A percentile compares a stretch with the other conserved stretches of the same genome.
Evolutionary conservation across 2,329 filamentous ascomycete species (phyloP).

Genomic region (Fusarium sp.): DNA sequence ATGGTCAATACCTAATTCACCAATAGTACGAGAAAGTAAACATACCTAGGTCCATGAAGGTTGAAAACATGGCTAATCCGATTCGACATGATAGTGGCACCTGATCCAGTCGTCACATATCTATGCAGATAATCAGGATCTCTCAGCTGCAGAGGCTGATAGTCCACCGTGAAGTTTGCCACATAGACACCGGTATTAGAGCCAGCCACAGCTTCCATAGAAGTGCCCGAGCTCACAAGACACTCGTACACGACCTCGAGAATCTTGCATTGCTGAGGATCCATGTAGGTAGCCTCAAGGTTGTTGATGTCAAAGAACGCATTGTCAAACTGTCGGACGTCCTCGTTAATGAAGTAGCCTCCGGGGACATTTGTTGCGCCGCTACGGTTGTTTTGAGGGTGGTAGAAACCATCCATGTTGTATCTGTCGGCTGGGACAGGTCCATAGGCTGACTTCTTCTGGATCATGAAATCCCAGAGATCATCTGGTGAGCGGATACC

Average conservation of each 20-base stretch:
- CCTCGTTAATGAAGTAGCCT: neutral
- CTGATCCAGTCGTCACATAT: neutral
- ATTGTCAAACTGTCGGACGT: neutral
- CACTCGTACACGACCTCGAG: neutral
- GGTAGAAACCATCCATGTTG: neutral
- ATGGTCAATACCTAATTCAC: fast-evolving
- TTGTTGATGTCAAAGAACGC: neutral
- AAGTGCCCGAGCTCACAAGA: neutral
- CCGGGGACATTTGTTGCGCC: neutral
- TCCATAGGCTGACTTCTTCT: neutral
- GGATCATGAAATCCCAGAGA: neutral
- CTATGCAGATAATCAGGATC: neutral
- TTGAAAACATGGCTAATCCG: neutral
- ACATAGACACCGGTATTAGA: neutral
- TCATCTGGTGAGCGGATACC: neutral
- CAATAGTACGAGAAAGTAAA: too few relatives aligned
- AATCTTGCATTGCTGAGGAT: neutral
- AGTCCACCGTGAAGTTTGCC: neutral
- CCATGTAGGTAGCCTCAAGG: neutral
- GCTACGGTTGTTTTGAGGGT: neutral
- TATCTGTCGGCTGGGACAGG: neutral
- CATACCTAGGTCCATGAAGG: neutral
- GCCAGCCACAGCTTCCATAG: neutral
- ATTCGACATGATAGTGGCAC: neutral
- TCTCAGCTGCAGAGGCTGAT: neutral